phyloP scores from a whole-genome alignment of 1,284 basidiomycete species.

The Fomitopsis pinicola region DNA sequence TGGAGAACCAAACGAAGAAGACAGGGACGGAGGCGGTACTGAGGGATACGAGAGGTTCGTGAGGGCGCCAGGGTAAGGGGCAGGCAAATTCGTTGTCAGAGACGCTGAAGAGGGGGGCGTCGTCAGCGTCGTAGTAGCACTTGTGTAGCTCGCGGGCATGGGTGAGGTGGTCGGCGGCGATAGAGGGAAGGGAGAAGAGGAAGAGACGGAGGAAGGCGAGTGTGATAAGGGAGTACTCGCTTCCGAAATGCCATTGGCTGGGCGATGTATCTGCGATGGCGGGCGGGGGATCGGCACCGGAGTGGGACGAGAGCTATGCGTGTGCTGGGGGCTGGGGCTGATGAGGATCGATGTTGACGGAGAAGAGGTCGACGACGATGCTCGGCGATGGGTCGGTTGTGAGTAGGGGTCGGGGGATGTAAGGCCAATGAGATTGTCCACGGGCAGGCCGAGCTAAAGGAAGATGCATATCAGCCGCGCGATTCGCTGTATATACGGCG shows the following conservation, averaged over 20 bases:
- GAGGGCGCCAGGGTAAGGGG: slow-evolving; percentile 26
- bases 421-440: slow-evolving; percentile 72
- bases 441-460: slow-evolving; percentile 60
- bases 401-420: slow-evolving; percentile 59
- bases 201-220: slow-evolving; percentile 49
- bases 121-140: slow-evolving; percentile 56
- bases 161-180: slow-evolving; percentile 49
- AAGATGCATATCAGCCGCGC: not conserved
- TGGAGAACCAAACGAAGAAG: slow-evolving; percentile 56
- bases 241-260: slow-evolving; percentile 35
- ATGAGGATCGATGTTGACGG: slow-evolving; percentile 39
- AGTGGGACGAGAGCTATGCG: slow-evolving; percentile 29
- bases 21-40: slow-evolving; percentile 60
- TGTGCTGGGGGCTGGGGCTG: slow-evolving; percentile 28
- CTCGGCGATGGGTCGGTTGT: slow-evolving; percentile 61
- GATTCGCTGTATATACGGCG: not conserved
- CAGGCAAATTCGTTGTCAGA: slow-evolving; percentile 36
- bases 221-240: slow-evolving; percentile 55
- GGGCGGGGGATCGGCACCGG: slow-evolving; percentile 66
- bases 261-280: slow-evolving; percentile 55
- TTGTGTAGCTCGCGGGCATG: slow-evolving; percentile 50
- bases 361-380: slow-evolving; percentile 40
- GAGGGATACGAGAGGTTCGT: slow-evolving; percentile 56
- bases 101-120: slow-evolving; percentile 63
- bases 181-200: slow-evolving; percentile 54